A percentile compares a stretch with the other conserved stretches of the same genome.
Conservation (phyloP, 1,284 basidiomycete genomes). For the Ustilago tritici region DNA sequence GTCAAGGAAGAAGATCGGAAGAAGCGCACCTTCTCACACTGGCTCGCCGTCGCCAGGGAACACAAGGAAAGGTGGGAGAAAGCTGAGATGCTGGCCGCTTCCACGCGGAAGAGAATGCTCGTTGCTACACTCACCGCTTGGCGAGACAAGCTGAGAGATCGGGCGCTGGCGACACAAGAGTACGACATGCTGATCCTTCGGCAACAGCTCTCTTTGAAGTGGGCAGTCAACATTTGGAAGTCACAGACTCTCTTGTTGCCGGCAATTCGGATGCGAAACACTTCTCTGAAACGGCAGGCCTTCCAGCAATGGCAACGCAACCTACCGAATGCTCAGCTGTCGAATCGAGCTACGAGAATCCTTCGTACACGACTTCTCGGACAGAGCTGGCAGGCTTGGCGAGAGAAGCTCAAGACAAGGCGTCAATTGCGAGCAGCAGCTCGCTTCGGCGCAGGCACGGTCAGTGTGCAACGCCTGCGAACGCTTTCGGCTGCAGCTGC, state of each 20-base stretch:
- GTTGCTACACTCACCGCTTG: constrained; percentile 19
- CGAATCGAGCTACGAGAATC: constrained; percentile 19
- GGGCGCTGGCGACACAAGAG: constrained; percentile 34
- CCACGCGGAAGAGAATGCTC: constrained; percentile 2
- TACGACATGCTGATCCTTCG: constrained; percentile 47
- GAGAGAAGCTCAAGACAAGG: not conserved
- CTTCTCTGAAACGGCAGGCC: constrained; percentile 22
- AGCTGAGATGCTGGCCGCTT: constrained; percentile 13
- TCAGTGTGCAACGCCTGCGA: constrained; percentile 22
- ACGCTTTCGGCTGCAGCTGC: constrained; percentile 36
- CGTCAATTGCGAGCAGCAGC: constrained; percentile 34
- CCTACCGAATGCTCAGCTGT: constrained; percentile 29
- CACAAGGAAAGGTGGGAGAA: constrained; percentile 25
- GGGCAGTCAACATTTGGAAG: constrained; percentile 37
- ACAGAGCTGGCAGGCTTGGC: constrained; percentile 21
- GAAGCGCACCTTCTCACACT: constrained; percentile 28
- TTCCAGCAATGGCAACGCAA: constrained; percentile 26
- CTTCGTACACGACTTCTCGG: constrained; percentile 5
- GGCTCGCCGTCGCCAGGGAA: constrained; percentile 31
- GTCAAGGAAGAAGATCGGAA: constrained; percentile 47
- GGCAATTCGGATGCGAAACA: constrained; percentile 47
- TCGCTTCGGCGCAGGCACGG: constrained; percentile 36
- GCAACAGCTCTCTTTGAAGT: constrained; percentile 31
- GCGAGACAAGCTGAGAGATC: constrained; percentile 37
- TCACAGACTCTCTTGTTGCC: constrained; percentile 35